Base-by-base conservation (phyloP, 345 rosid species). In the Aegle marmelos region DNA sequence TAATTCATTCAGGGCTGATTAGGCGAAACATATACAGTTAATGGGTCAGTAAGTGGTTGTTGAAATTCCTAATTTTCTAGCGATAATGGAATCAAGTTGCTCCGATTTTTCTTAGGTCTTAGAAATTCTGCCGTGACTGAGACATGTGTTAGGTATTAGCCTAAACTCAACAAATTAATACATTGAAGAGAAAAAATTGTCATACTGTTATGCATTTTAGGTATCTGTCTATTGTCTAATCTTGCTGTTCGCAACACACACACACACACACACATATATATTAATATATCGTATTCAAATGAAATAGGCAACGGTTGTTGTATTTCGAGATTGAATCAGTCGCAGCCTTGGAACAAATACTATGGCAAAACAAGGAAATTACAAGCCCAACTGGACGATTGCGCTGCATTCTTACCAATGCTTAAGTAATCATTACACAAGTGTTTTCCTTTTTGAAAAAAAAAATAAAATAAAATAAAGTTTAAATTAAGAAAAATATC, bases 121-220 rank as follows among this genome's bases (percentile, higher is more conserved):
- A 17, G 75, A 56, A 68, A 73, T 74, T 45, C 21, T 68, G 56
- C 16, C 17, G 63, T 68, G 79, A 76, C 68, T 16, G 25, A 9
- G 77, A 75, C 61, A 11, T 9, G 21, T 13, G 79, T 73, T 82
- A 57, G 85, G 82, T 76, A 78, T 76, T 61, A 63, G 80, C 70
- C 85, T 65, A 54, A 54, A 73, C 71, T 76, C 71, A 65, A 71
- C 3, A 2, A 53, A 30, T 66, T 50, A 27, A 70, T 4, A 14
- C 30, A 61, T 61, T 10, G 7, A 57, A 45, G 17, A 45, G 17
- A 3, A 3, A 4, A 7, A 7, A 4, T 0, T 25, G 24, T 7
- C 68, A 41, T n/a, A 21, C 22, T 68, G 5, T 16, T 30, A 10
- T 56, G 24, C 13, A 30, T 19, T 70, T 72, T 76, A 62, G 73